These are phyloP conservation scores for Tetrahymena thermophila DNA, from an alignment of 73 alveolate genomes.

Conservation along the genomic window DNA sequence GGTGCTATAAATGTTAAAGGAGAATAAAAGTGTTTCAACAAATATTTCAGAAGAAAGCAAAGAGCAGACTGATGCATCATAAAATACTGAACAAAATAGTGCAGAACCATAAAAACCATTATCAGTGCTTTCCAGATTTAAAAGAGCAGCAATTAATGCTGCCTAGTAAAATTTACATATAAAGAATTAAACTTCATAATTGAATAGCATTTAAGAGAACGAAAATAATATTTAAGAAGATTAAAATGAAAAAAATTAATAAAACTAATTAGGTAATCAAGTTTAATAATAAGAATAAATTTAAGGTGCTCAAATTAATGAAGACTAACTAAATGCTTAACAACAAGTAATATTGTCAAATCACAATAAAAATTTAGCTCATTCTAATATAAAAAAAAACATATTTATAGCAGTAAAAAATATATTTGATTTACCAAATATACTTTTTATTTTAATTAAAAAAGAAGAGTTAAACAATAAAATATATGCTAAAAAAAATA, in stretches of 20 bases:
- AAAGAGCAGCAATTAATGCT: background rate
- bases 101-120: background rate
- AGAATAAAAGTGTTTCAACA: background rate
- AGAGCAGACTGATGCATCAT: background rate
- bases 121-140: background rate
- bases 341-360: background rate
- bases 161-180: background rate
- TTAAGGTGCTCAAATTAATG: background rate
- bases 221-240: background rate
- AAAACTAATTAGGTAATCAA: background rate
- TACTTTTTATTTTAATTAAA: no score
- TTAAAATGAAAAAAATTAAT: background rate
- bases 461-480: no score
- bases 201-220: background rate
- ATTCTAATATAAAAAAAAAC: no score
- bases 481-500: no score
- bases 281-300: background rate
- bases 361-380: no score
- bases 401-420: no score
- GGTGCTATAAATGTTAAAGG: background rate
- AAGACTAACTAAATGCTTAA: background rate
- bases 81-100: background rate
- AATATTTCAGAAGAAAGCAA: background rate
- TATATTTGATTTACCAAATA: no score
- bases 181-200: no score